These are phyloP conservation scores for Hymenoscyphus occultus DNA, from an alignment of 2,329 filamentous ascomycete species.

Conservation along the genomic window DNA sequence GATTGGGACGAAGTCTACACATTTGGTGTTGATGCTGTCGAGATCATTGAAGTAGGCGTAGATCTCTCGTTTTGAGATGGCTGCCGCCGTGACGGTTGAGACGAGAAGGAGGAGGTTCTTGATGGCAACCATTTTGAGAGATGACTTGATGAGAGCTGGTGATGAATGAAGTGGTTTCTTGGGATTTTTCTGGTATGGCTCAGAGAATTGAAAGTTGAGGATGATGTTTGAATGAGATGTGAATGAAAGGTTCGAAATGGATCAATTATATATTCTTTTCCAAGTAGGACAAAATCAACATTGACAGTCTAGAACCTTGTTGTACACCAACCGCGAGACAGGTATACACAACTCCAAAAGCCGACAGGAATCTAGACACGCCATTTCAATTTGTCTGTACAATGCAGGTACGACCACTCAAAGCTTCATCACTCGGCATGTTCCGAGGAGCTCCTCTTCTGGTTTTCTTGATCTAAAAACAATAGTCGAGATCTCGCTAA, in stretches of 20 bases:
- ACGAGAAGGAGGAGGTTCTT: neutral
- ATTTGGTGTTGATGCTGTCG: neutral
- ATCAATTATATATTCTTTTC: neutral
- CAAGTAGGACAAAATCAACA: neutral
- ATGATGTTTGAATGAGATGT: neutral
- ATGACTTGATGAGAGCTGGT: neutral
- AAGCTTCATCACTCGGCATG: neutral
- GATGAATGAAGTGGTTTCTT: too few relatives aligned
- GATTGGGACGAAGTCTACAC: neutral
- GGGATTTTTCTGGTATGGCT: neutral
- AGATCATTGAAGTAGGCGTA: neutral
- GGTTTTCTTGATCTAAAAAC: neutral
- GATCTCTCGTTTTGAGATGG: neutral
- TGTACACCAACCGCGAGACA: neutral
- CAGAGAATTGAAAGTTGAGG: neutral
- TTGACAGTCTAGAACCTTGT: neutral
- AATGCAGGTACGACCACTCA: neutral
- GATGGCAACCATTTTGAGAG: neutral
- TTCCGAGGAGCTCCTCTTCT: neutral
- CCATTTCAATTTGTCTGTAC: neutral
- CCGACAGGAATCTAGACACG: neutral
- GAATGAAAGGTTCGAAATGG: neutral
- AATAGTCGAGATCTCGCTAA: neutral
- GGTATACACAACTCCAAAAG: neutral
- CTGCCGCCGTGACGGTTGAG: neutral